Evolutionary conservation across 306 rosid species (phyloP), one percentile per base, ranked within the genome.

Genomic region (Potentilla sterilis): DNA sequence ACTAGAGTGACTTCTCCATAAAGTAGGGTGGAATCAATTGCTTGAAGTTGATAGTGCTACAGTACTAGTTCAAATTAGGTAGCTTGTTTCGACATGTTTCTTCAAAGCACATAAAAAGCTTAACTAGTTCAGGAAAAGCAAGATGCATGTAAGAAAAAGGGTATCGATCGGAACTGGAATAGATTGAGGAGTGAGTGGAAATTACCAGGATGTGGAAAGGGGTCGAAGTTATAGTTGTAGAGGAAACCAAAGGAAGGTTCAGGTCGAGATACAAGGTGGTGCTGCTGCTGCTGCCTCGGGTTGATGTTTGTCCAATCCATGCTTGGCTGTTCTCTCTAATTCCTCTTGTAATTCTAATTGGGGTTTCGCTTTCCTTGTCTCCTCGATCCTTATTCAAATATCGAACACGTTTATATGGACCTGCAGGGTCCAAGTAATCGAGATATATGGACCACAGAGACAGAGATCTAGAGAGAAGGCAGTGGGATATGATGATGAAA

Each of bases 301-400:
- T 81, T 86, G 63, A 87, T 85, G 83, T 86, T 85, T 81, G 86
- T 88, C 96, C 95, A 90, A 72, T 92, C 98, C 98, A 94, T 93
- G 41, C 77, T 74, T 51, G 63, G 54, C 12, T 35, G 42, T 61
- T 59, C 44, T 63, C 67, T 61, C 75, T 84, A 10, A 24, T 9
- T 64, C 48, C n/a, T 1, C 10, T 18, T 3, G 28, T 38, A 22
- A 24, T 3, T 54, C 52, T 43, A 52, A 28, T 73, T 34, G 63
- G 52, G 61, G 43, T 68, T 84, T 75, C 79, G 42, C 81, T 79
- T 78, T 70, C 62, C 37, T 24, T 74, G 81, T 52, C 78, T 16
- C 35, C 70, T 75, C 62, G 79, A 78, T 76, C 55, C 41, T 40
- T n/a, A n/a, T n/a, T 57, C 2, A 18, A 80, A 73, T 64, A 42